phyloP scores from a whole-genome alignment of 208 protist species.

The Acanthamoeba comandoni region DNA sequence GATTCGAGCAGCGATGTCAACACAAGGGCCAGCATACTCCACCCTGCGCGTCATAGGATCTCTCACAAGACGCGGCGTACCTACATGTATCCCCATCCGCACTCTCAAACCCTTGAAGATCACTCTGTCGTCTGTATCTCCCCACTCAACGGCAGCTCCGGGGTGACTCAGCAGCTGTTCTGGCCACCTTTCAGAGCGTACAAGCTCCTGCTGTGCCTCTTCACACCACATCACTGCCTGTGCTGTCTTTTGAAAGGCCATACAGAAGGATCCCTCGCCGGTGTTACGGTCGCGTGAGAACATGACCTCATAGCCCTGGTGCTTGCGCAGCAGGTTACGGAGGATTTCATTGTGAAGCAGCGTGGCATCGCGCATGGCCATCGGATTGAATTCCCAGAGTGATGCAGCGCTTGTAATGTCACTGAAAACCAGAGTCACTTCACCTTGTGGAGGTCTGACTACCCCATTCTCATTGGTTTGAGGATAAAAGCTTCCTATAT shows the following conservation, averaged over 20 bases:
- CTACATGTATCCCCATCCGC: constrained; percentile 21
- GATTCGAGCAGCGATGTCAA: not conserved
- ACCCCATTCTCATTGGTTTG: no score
- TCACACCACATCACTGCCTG: not conserved
- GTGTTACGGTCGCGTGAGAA: not conserved
- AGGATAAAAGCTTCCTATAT: no score
- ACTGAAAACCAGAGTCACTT: constrained; percentile 62
- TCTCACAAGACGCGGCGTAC: not conserved
- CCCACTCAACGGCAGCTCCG: not conserved
- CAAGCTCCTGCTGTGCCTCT: not conserved
- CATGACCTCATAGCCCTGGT: constrained; percentile 61
- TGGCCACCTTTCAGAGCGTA: not conserved
- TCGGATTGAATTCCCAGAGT: constrained; percentile 64
- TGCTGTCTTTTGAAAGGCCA: not conserved
- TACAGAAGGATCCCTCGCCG: constrained; percentile 6
- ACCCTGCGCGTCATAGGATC: not conserved
- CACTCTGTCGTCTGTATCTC: constrained; percentile 4
- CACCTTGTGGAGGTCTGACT: constrained; percentile 38
- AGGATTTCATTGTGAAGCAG: constrained; percentile 55
- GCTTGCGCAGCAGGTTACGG: not conserved
- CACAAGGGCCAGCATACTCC: not conserved
- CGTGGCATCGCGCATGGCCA: constrained; percentile 47
- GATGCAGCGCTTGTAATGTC: constrained; percentile 54
- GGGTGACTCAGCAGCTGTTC: not conserved
- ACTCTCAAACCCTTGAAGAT: constrained; percentile 27